These are phyloP conservation scores for Lactifluus rugatus DNA, from an alignment of 768 basidiomycete species.

Conservation along the genomic window DNA sequence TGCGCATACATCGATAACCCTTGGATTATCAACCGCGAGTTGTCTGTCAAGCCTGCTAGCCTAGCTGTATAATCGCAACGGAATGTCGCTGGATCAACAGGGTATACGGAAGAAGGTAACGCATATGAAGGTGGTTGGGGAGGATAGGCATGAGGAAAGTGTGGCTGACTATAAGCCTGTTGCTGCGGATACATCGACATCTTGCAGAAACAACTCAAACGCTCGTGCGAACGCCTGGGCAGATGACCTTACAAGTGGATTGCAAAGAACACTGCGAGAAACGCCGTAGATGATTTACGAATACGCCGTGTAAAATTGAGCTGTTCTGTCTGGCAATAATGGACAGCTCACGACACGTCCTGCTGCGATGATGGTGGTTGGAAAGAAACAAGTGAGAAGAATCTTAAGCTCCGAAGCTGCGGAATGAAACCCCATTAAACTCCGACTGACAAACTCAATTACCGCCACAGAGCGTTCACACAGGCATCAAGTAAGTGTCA, in stretches of 20 bases:
- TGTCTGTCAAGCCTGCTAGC: constrained; percentile 78
- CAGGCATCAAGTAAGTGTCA: constrained; percentile 15
- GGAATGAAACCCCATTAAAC: constrained; percentile 13
- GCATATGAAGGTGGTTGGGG: constrained; percentile 40
- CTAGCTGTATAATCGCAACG: constrained; percentile 68
- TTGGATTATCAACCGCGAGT: constrained; percentile 93
- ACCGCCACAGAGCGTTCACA: constrained; percentile 15
- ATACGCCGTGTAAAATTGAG: constrained; percentile 13
- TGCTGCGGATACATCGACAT: constrained; percentile 54
- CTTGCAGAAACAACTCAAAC: constrained; percentile 21
- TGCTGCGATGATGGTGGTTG: constrained; percentile 20
- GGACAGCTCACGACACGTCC: constrained; percentile 19
- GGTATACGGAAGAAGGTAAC: constrained; percentile 34
- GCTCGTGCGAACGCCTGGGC: constrained; percentile 12
- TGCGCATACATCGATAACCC: constrained; percentile 86
- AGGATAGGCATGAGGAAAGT: constrained; percentile 23
- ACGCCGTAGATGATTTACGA: constrained; percentile 11
- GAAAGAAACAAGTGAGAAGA: constrained; percentile 12
- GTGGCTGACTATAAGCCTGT: constrained; percentile 43
- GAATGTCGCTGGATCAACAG: constrained; percentile 59
- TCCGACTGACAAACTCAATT: constrained; percentile 20
- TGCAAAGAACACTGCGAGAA: constrained; percentile 7
- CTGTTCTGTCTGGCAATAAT: constrained; percentile 12
- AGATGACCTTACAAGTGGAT: constrained; percentile 14
- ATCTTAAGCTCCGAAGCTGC: background rate